These are phyloP conservation scores for Adenanthera pavonina DNA, from an alignment of 306 rosid genomes.

Conservation along the genomic window DNA sequence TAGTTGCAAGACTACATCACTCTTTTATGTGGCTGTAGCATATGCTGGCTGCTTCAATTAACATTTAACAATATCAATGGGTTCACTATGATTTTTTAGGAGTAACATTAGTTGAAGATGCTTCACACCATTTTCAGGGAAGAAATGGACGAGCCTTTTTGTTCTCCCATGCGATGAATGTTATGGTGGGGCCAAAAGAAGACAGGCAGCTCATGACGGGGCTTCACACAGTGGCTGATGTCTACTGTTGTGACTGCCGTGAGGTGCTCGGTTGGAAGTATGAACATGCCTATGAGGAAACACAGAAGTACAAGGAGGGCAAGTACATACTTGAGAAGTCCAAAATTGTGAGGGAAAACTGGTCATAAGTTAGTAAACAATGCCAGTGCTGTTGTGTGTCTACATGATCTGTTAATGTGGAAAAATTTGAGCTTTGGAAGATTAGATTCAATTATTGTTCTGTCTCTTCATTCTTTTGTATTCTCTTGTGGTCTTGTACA, in stretches of 20 bases:
- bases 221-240: conserved; percentile 61
- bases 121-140: conserved; percentile 51
- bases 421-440: conserved; percentile 24
- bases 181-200: conserved; percentile 46
- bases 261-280: conserved; percentile 73
- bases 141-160: conserved; percentile 74
- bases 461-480: conserved; percentile 29
- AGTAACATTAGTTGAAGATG: not conserved
- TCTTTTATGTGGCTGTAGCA: not conserved
- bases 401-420: conserved; percentile 16
- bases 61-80: not conserved
- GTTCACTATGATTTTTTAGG: not conserved
- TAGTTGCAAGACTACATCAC: not conserved
- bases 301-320: conserved; percentile 56
- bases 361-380: not conserved
- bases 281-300: conserved; percentile 57
- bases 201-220: conserved; percentile 59
- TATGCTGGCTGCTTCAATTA: conserved; percentile 3
- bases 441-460: conserved; percentile 21
- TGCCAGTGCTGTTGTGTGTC: not conserved
- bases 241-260: conserved; percentile 58
- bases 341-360: conserved; percentile 41
- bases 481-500: conserved; percentile 35
- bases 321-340: conserved; percentile 53
- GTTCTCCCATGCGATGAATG: conserved; percentile 54